Percentiles rank a stretch among this genome's conserved stretches.
Conservation (phyloP, 129 eudicot genomes). For the Lonicera japonica region DNA sequence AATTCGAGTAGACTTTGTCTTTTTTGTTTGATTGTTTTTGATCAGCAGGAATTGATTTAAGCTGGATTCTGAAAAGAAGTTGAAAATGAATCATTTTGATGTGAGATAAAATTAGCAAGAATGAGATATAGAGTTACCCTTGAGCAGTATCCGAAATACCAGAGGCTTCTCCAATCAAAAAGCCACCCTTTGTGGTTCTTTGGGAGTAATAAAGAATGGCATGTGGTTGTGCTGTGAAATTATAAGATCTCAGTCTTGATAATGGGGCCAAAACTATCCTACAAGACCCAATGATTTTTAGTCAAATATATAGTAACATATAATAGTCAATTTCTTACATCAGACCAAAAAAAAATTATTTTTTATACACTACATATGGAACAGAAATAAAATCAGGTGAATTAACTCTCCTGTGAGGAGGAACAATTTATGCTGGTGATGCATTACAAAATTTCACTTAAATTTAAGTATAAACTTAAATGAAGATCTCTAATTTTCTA, state of each 20-base stretch:
- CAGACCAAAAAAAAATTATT: too few species aligned
- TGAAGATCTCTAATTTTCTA: too few species aligned
- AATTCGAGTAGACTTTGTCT: background rate
- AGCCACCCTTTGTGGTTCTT: conserved; percentile 36
- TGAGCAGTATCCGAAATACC: conserved; percentile 40
- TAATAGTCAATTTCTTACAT: background rate
- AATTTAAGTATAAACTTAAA: too few species aligned
- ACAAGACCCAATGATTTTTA: background rate
- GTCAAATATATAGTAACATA: background rate
- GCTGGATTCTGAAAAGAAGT: background rate
- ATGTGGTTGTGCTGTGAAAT: conserved; percentile 35
- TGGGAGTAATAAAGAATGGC: conserved; percentile 40
- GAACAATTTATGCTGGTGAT: too few species aligned
- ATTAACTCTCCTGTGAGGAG: too few species aligned
- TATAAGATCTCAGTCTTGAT: conserved; percentile 36
- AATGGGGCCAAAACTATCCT: conserved; percentile 38
- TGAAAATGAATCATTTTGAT: background rate
- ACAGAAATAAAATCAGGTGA: background rate
- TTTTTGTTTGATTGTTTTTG: background rate
- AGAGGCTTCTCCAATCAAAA: conserved; percentile 35
- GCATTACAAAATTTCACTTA: too few species aligned
- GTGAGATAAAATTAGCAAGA: background rate
- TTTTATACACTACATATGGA: background rate
- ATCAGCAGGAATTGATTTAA: background rate
- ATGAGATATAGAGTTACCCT: conserved; percentile 13